These are phyloP conservation scores for Scutellaria minor DNA, from an alignment of 257 asterid genomes.

Conservation along the genomic window DNA sequence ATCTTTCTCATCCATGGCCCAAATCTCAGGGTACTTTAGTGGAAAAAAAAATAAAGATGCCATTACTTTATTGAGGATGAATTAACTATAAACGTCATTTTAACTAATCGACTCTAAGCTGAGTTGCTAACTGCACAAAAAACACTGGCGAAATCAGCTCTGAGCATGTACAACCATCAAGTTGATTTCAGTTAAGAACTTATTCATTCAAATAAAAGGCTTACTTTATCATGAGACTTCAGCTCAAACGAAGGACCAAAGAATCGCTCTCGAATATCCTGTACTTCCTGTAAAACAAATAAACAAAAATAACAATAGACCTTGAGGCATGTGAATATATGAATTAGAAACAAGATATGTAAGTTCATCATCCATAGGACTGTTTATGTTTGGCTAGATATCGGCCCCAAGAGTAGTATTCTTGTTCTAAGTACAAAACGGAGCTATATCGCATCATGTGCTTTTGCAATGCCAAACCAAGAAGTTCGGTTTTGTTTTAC, in stretches of 20 bases:
- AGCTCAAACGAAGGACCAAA: conserved; percentile 86
- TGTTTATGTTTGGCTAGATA: conserved; percentile 6
- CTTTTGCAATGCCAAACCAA: conserved; percentile 15
- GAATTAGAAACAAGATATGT: conserved; percentile 4
- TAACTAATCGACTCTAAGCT: conserved; percentile 21
- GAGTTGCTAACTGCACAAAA: conserved; percentile 22
- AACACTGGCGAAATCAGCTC: conserved; percentile 24
- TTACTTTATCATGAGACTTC: conserved; percentile 85
- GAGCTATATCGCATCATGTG: conserved; percentile 16
- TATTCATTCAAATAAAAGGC: conserved; percentile 5
- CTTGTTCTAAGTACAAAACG: neutral
- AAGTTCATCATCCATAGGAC: neutral
- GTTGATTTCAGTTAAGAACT: neutral
- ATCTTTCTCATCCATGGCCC: conserved; percentile 89
- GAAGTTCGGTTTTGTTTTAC: neutral
- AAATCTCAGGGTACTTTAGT: conserved; percentile 79
- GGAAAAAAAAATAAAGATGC: conserved; percentile 25
- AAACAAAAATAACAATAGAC: conserved; percentile 24
- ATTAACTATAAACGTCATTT: neutral
- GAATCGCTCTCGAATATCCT: conserved; percentile 77
- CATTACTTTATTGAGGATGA: conserved; percentile 21
- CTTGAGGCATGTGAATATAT: conserved; percentile 19
- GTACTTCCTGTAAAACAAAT: conserved; percentile 54
- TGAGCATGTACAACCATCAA: conserved; percentile 26
- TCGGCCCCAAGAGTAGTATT: neutral